Conservation (phyloP, 2,329 filamentous ascomycete genomes). For the Pseudogymnoascus sp. region DNA sequence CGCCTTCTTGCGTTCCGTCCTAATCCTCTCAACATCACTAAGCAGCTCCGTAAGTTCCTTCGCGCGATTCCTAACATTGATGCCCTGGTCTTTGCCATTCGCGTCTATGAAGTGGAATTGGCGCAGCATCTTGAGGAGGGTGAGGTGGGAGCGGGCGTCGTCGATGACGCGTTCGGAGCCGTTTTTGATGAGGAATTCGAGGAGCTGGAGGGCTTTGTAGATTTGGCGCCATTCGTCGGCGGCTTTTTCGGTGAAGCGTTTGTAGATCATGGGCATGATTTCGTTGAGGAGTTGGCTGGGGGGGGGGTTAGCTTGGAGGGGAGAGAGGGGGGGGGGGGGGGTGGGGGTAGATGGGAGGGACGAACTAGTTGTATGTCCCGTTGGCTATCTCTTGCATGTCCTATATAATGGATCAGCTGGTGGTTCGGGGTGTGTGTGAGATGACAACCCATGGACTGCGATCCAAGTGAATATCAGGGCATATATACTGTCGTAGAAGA, state of each 20-base stretch:
- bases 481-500: conserved; percentile 48
- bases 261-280: conserved; percentile 99
- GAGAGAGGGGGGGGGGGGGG: conserved; percentile 9
- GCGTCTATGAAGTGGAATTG: conserved; percentile 96
- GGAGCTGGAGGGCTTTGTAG: conserved; percentile 93
- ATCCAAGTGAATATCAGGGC: neutral
- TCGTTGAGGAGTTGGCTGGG: conserved; percentile 88
- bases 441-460: conserved; percentile 14
- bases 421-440: neutral
- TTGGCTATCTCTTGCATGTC: conserved; percentile 98
- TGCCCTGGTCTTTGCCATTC: conserved; percentile 96
- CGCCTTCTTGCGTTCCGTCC: conserved; percentile 79
- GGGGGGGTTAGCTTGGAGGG: conserved; percentile 13
- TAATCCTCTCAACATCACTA: conserved; percentile 81
- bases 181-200: conserved; percentile 97
- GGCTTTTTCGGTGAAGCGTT: conserved; percentile 95
- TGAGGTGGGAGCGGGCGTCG: conserved; percentile 89
- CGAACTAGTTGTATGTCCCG: conserved; percentile 96
- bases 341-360: conserved; percentile 16
- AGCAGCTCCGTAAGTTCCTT: conserved; percentile 95
- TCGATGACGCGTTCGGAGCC: conserved; percentile 96
- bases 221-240: conserved; percentile 99
- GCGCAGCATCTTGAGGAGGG: conserved; percentile 92
- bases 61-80: conserved; percentile 93
- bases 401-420: neutral